Percentiles rank a stretch among this genome's conserved stretches.
Evolutionary conservation across 495 filamentous ascomycete genomes (phyloP).

Genomic region (Penicillium ucsense): DNA sequence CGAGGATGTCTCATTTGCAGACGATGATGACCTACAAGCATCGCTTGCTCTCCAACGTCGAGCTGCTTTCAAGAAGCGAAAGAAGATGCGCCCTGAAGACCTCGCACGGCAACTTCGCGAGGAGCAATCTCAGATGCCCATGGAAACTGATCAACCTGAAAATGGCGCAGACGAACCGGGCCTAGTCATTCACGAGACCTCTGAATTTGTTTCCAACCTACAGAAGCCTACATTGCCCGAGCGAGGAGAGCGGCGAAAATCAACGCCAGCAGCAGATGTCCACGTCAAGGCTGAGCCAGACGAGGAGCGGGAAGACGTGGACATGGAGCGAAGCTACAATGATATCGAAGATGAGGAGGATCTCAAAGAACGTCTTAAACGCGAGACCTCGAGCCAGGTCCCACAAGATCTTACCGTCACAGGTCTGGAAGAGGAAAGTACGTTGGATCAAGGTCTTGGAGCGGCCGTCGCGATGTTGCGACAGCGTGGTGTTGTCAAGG

Average conservation of each 20-base stretch:
- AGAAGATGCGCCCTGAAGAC: conserved; percentile 73
- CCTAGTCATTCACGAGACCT: conserved; percentile 86
- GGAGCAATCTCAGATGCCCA: conserved; percentile 50
- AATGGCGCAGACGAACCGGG: conserved; percentile 54
- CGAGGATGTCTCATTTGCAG: conserved; percentile 62
- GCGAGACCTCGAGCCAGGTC: conserved; percentile 34
- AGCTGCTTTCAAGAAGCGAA: conserved; percentile 80
- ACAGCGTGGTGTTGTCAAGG: conserved; percentile 70
- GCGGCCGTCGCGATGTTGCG: conserved; percentile 72
- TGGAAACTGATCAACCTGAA: conserved; percentile 37
- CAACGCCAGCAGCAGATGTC: conserved; percentile 35
- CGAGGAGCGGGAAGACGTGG: conserved; percentile 46
- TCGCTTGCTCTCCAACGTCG: conserved; percentile 71
- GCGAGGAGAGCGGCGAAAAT: conserved; percentile 35
- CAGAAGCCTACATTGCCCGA: conserved; percentile 61
- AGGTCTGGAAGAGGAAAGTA: conserved; percentile 78
- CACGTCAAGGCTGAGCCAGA: conserved; percentile 37
- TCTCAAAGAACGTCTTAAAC: conserved; percentile 37
- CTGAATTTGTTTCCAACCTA: conserved; percentile 84
- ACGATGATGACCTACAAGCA: conserved; percentile 89
- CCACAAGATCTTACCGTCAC: conserved; percentile 51
- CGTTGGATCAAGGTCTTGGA: conserved; percentile 66
- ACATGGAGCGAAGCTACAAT: conserved; percentile 52
- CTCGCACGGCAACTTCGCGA: conserved; percentile 74
- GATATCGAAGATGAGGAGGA: conserved; percentile 49